These are phyloP conservation scores for Nannizzia gypsea DNA, from an alignment of 2,329 filamentous ascomycete species.

Conservation along the genomic window DNA sequence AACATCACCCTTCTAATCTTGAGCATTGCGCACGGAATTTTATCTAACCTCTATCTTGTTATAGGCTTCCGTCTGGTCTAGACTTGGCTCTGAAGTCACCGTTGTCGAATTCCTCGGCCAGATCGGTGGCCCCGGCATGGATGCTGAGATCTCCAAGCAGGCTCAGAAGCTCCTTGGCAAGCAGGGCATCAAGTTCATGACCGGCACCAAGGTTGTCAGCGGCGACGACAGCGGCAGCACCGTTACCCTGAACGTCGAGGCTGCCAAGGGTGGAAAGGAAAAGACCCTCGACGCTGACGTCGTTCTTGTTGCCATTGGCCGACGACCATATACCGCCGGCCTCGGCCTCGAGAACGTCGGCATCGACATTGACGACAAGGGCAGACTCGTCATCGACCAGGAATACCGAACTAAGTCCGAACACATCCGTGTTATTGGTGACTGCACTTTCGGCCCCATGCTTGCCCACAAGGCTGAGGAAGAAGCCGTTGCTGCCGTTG, in stretches of 20 bases:
- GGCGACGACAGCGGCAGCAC: slow-evolving; percentile 69
- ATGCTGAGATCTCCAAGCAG: slow-evolving; percentile 79
- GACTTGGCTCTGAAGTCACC: slow-evolving; percentile 85
- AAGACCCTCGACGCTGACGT: slow-evolving; percentile 89
- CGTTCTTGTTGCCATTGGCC: slow-evolving; percentile 91
- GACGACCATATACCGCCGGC: slow-evolving; percentile 83
- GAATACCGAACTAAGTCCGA: slow-evolving; percentile 97
- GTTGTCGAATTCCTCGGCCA: slow-evolving; percentile 93
- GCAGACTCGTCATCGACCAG: slow-evolving; percentile 91
- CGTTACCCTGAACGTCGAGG: slow-evolving; percentile 74
- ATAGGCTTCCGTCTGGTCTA: slow-evolving; percentile 81
- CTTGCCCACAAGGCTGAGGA: slow-evolving; percentile 99
- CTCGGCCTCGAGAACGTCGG: slow-evolving; percentile 81
- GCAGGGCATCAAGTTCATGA: slow-evolving; percentile 97
- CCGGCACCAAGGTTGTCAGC: slow-evolving; percentile 83
- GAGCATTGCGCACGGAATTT: background rate
- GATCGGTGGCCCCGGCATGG: slow-evolving; percentile 97
- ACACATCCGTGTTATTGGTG: slow-evolving; percentile 93
- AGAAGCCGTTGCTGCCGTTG: slow-evolving; percentile 85
- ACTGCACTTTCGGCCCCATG: slow-evolving; percentile 96
- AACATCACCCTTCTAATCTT: slow-evolving; percentile 1
- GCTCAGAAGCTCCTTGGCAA: slow-evolving; percentile 87
- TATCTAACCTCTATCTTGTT: slow-evolving; percentile 7
- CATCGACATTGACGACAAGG: slow-evolving; percentile 81
- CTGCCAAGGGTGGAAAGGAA: slow-evolving; percentile 90